Base-by-base conservation (phyloP, 2,329 filamentous ascomycete genomes). In the Neonectria hederae region DNA sequence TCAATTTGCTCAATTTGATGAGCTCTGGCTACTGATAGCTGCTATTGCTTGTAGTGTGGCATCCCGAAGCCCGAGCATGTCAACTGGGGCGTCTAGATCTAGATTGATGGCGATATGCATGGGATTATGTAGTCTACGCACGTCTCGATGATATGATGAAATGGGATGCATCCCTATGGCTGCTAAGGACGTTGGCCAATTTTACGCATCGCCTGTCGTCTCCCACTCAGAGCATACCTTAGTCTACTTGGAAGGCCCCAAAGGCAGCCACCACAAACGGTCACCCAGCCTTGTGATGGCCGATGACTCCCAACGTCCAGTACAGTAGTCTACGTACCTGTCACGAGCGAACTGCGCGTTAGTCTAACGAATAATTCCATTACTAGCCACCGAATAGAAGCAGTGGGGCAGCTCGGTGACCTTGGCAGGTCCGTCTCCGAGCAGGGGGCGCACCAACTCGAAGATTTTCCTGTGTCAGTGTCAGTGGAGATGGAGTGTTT, bases 121-220 rank as follows among this genome's bases (percentile, higher is more conserved):
- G 48, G 24, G 43, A 63, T 54, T 52, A 32, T 14, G 24, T 45
- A n/a, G n/a, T n/a, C n/a, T n/a, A 22, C 43, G 28, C 22, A 32
- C 26, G 35, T 38, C 14, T 19, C n/a, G 38, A 38, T 35, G 46
- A 42, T 21, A 35, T 17, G 19, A 30, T 22, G n/a, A 38, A 19
- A 57, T 42, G 54, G 54, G 52, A 55, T 32, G 59, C 30, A 22
- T 38, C 30, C 28, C 13, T 21, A 17, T 30, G 17, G 45, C 48
- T 60, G 59, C 51, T n/a, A 48, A 58, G 38, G 32, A 43, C 48
- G 54, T 24, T 32, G 62, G 43, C 26, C 56, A 61, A 65, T 57
- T 57, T 63, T 56, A 42, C 64, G 48, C 35, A 43, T 40, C 48
- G 49, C 26, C 51, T 56, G 45, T 10, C 35, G 49, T 49, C 57